A percentile compares a stretch with the other conserved stretches of the same genome.
Evolutionary conservation across 2,329 filamentous ascomycete genomes (phyloP).

Genomic region (Lasiodiplodia citricola): DNA sequence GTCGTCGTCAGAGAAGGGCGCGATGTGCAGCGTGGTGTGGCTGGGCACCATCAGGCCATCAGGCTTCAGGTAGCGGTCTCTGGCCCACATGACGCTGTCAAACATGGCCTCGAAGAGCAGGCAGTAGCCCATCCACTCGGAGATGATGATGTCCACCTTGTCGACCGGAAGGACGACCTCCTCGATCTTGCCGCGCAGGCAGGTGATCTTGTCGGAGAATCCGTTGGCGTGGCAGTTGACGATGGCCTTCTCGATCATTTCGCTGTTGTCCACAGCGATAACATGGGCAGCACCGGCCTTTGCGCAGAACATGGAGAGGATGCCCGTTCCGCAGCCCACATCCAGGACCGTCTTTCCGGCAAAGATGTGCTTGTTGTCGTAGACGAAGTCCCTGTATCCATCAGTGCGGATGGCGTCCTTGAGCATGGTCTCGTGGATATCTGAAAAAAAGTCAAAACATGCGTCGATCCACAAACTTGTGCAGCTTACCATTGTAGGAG

Average conservation of each 20-base stretch:
- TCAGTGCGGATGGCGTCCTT: slow-evolving; percentile 89
- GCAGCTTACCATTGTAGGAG: slow-evolving; percentile 66
- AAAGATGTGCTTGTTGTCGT: slow-evolving; percentile 87
- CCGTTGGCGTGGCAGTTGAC: slow-evolving; percentile 85
- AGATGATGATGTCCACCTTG: slow-evolving; percentile 91
- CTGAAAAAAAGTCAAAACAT: slow-evolving; percentile 48
- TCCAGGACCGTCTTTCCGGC: slow-evolving; percentile 86
- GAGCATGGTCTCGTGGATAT: slow-evolving; percentile 95
- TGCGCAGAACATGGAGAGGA: slow-evolving; percentile 93
- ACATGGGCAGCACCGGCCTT: slow-evolving; percentile 86
- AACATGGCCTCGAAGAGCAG: slow-evolving; percentile 96
- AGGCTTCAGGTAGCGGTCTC: slow-evolving; percentile 82
- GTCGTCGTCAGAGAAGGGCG: slow-evolving; percentile 77
- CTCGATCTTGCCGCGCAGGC: slow-evolving; percentile 84
- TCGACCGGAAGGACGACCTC: slow-evolving; percentile 76
- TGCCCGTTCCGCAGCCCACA: slow-evolving; percentile 82
- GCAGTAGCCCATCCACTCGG: slow-evolving; percentile 98
- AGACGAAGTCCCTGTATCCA: slow-evolving; percentile 93
- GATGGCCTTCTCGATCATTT: slow-evolving; percentile 84
- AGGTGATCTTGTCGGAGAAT: slow-evolving; percentile 75
- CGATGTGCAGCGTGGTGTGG: slow-evolving; percentile 81
- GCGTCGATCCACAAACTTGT: background rate
- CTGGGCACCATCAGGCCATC: slow-evolving; percentile 86
- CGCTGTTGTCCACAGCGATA: slow-evolving; percentile 89
- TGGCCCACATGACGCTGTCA: slow-evolving; percentile 85